Base-by-base conservation (phyloP, 257 asterid genomes). In the Linaria vulgaris region DNA sequence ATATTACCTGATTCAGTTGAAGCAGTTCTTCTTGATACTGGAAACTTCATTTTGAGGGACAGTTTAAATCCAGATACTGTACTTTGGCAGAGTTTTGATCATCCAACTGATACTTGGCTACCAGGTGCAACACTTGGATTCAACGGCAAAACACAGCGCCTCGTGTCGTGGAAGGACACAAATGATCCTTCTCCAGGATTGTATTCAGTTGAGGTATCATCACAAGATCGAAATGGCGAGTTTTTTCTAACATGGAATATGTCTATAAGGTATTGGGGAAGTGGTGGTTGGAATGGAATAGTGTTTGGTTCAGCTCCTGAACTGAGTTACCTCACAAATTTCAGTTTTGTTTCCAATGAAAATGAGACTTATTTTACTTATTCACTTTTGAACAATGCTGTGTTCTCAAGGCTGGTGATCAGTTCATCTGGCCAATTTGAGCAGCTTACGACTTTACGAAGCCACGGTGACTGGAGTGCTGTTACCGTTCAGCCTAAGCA, bases 61-160 rank as follows among this genome's bases (percentile, higher is more conserved):
- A 67, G 12, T 38, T 59, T 37, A 59, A 54, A 58, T 63, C 19
- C 66, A 45, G 70, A 63, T 45, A 17, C 19, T 54, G 59, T 64
- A 48, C 25, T 65, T 19, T 77, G 76, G 72, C 76, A 76, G 73
- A 73, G 78, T 64, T 76, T 76, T 34, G 72, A 80, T 68, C 71
- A 76, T 59, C 85, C 80, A 11, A 60, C 78, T 15, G 82, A 80
- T 44, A 76, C 85, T 17, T 61, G 75, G 15, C 69, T 81, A 57
- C 80, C 83, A 1, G 83, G 79, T 14, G 75, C 75, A 83, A 81
- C 75, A 70, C 59, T 69, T 39, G 86, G 79, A 37, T 75, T 79
- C 83, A 74, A 73, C 57, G 51, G 74, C 45, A 48, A 67, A 53
- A 66, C 82, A 67, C 1, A 51, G 59, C 49, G 50, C 13, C 19